A percentile compares a stretch with the other conserved stretches of the same genome.
Conservation (phyloP, 495 filamentous ascomycete genomes). For the Penicillium maclennaniae region DNA sequence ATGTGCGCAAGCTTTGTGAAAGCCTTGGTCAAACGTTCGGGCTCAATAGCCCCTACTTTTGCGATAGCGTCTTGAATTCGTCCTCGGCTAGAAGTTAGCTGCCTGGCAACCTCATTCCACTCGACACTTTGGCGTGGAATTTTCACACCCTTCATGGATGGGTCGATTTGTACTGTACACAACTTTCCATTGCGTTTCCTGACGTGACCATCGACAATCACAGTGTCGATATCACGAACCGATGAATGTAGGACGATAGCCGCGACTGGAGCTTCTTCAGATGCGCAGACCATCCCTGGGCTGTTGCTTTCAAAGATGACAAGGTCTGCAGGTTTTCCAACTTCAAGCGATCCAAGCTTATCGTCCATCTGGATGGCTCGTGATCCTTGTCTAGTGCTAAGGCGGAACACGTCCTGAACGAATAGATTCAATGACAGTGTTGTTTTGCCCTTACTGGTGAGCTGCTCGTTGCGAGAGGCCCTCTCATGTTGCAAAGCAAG, state of each 20-base stretch:
- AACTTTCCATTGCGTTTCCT: conserved; percentile 34
- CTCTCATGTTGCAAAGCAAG: conserved; percentile 42
- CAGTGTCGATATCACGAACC: conserved; percentile 43
- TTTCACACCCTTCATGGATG: conserved; percentile 8
- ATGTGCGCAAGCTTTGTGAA: conserved; percentile 16
- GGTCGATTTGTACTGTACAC: conserved; percentile 20
- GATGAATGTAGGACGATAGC: conserved; percentile 44
- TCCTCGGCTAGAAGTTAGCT: conserved; percentile 22
- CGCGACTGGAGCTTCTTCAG: conserved; percentile 40
- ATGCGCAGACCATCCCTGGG: conserved; percentile 42
- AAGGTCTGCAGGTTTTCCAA: conserved; percentile 46
- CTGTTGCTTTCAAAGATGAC: conserved; percentile 40
- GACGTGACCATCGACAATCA: conserved; percentile 44
- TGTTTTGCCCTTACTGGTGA: conserved; percentile 23
- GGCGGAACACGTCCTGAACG: conserved; percentile 46
- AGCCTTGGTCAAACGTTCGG: conserved; percentile 7
- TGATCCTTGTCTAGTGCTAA: conserved; percentile 48
- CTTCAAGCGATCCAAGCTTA: conserved; percentile 41
- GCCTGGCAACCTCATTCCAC: conserved; percentile 24
- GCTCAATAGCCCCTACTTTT: conserved; percentile 18
- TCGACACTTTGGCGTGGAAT: conserved; percentile 18
- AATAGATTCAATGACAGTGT: conserved; percentile 28
- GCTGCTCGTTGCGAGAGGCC: conserved; percentile 20
- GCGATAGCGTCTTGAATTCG: conserved; percentile 10
- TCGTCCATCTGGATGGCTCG: conserved; percentile 40